Evolutionary conservation across 1,139 yeast species (phyloP).

Genomic region (Citeromyces hawaiiensis): DNA sequence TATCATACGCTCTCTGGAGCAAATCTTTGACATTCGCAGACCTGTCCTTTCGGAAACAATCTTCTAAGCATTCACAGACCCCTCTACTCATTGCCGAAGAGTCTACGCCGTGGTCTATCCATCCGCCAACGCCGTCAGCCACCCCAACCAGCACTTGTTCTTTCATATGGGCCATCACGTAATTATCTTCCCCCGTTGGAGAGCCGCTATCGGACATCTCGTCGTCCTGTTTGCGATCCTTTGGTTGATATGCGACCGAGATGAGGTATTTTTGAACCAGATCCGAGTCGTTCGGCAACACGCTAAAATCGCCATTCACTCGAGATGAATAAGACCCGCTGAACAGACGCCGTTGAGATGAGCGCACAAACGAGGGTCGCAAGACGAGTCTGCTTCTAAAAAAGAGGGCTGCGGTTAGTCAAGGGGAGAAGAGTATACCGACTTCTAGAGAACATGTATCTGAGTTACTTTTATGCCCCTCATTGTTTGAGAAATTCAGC

Average conservation of each 20-base stretch:
- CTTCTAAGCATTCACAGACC: conserved; percentile 27
- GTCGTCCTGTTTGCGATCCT: conserved; percentile 28
- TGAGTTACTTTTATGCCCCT: neutral
- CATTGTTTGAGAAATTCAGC: neutral
- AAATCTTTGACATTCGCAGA: conserved; percentile 29
- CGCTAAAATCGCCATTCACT: neutral
- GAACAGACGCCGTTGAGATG: neutral
- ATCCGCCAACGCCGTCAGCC: conserved; percentile 97
- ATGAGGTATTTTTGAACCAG: conserved; percentile 30
- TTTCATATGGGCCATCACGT: conserved; percentile 35
- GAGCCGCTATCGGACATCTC: conserved; percentile 21
- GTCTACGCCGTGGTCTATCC: conserved; percentile 88
- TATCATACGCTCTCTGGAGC: conserved; percentile 38
- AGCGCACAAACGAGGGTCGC: neutral
- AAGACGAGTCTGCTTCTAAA: neutral
- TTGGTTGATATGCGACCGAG: conserved; percentile 64
- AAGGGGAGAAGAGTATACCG: neutral
- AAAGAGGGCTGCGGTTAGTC: neutral
- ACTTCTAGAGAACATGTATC: neutral
- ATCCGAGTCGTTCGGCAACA: conserved; percentile 8
- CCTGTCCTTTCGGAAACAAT: conserved; percentile 15
- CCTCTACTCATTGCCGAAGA: conserved; percentile 73
- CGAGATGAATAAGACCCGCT: neutral
- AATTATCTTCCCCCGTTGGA: conserved; percentile 84
- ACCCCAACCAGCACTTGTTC: conserved; percentile 66